Base-by-base conservation (phyloP, 2,329 filamentous ascomycete genomes). In the Laburnicola sp. region DNA sequence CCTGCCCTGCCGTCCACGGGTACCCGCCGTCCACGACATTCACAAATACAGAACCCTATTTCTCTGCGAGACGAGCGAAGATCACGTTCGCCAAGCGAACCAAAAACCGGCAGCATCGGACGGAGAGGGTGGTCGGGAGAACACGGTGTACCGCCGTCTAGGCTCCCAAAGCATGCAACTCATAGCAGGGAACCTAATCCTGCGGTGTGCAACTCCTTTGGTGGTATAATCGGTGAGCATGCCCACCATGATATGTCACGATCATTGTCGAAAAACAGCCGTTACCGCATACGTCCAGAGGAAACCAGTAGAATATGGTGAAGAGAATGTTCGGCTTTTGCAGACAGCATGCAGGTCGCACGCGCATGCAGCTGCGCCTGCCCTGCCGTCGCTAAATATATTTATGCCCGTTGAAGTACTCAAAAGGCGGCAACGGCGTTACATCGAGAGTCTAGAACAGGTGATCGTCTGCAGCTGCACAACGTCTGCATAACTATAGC, bases 401-500 rank as follows among this genome's bases (percentile, higher is more conserved):
- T 31, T 25, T 40, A 25, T 23, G 16, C 16, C 16, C 16, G 16
- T 16, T 16, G 16, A 16, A 16, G 16, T 16, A 16, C 16, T 16
- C 16, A 16, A 16, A 16, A 35, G 30, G 41, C 21, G 30, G 41
- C 21, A 35, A 21, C 41, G 22, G 41, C 41, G 23, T 34, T 35
- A 22, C 43, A 3, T 45, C 35, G 35, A 16, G 35, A 9, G 21
- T 42, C 39, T 42, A 31, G 26, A 40, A 42, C 30, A 42, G 39
- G n/a, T 22, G 39, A 31, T 16, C 27, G 27, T 31, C 11, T 21
- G 11, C 3, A 34, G 25, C 16, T 43, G 28, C 28, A 43, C 34
- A 43, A 43, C 16, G 16, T 11, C 27, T 32, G 30, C 46, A 34
- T 45, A 51, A 44, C 37, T 54, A 63, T 48, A 39, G 26, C 34